Evolutionary conservation across 1,284 basidiomycete genomes (phyloP).

Genomic region (Cryptococcus sp.): DNA sequence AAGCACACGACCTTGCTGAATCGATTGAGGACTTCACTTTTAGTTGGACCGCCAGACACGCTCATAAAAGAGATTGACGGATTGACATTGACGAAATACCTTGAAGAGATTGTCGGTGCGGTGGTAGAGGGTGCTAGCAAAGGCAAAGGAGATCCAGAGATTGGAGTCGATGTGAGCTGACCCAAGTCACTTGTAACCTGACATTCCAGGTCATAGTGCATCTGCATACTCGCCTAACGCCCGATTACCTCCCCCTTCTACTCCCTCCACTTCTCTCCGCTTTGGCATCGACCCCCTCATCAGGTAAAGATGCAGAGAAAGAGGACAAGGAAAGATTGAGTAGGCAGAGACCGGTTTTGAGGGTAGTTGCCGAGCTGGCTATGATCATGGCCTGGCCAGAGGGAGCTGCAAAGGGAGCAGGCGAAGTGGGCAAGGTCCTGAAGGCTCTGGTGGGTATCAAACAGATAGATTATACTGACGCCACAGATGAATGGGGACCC

Average conservation of each 20-base stretch:
- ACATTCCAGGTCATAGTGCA: slow-evolving; percentile 70
- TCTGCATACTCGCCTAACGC: slow-evolving; percentile 77
- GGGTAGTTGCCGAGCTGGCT: slow-evolving; percentile 84
- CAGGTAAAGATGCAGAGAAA: slow-evolving; percentile 61
- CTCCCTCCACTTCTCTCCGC: slow-evolving; percentile 61
- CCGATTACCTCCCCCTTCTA: slow-evolving; percentile 72
- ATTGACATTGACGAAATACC: slow-evolving; percentile 88
- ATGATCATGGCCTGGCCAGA: slow-evolving; percentile 64
- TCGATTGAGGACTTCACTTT: slow-evolving; percentile 57
- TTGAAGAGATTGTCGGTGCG: slow-evolving; percentile 88
- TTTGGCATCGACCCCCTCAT: slow-evolving; percentile 53
- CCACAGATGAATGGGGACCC: slow-evolving; percentile 77
- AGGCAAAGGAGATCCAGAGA: slow-evolving; percentile 83
- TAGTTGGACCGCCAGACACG: slow-evolving; percentile 56
- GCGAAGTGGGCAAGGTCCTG: slow-evolving; percentile 69
- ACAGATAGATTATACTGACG: background rate
- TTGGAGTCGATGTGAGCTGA: slow-evolving; percentile 76
- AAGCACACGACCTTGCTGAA: slow-evolving; percentile 91
- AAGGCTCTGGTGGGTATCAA: slow-evolving; percentile 58
- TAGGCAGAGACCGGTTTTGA: slow-evolving; percentile 77
- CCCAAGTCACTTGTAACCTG: background rate
- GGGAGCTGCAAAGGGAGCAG: slow-evolving; percentile 58
- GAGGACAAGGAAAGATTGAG: slow-evolving; percentile 77
- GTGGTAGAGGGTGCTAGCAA: slow-evolving; percentile 76
- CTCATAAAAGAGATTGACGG: slow-evolving; percentile 86